Evolutionary conservation across 202 grass and related monocot genomes (phyloP), one percentile per base, ranked within the genome.

Genomic region (Eragrostis tef): DNA sequence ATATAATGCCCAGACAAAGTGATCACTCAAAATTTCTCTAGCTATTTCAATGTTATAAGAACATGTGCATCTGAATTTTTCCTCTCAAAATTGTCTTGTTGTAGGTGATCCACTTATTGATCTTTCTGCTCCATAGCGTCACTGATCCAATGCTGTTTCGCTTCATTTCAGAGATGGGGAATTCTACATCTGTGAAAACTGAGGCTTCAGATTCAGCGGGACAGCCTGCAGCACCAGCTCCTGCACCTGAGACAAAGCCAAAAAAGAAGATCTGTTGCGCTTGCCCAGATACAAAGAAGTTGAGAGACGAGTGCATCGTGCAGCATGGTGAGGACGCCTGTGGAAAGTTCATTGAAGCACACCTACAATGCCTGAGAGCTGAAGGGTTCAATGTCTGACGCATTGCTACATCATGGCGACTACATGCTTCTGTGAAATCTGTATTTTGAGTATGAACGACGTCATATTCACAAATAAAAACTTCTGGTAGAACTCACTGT

Each of bases 261-360:
- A 95, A 91, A 79, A 98, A 94, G 94, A 98, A 94, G 89, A 99
- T 99, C 16, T 99, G 96, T n/a, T 99, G 96, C 0, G 93, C 90
- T n/a, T 99, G 96, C 81, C 96, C 96, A 1, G 96, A 99, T 34
- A 99, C 96, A 10, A 95, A 95, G 86, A 90, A 86, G 80, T 24
- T 95, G 70, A 88, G 96, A 56, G 96, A 95, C 0, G 93, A 99
- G 50, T 99, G 96, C 83, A 81, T 99, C 10, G 85, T 95, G 69
- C 76, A 95, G 85, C 83, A 99, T 20, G 96, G 96, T 0, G 93
- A 99, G 81, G 85, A 74, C 4, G 83, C 90, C 19, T 99, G 96
- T 11, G 82, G 72, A 6, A 99, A 99, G 63, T 90, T 88, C 88
- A 99, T 95, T 3, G 81, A 99, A 86, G 96, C 96, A 4, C 96